phyloP scores from a whole-genome alignment of 768 basidiomycete genomes.

The Boletus vermiculosoides region DNA sequence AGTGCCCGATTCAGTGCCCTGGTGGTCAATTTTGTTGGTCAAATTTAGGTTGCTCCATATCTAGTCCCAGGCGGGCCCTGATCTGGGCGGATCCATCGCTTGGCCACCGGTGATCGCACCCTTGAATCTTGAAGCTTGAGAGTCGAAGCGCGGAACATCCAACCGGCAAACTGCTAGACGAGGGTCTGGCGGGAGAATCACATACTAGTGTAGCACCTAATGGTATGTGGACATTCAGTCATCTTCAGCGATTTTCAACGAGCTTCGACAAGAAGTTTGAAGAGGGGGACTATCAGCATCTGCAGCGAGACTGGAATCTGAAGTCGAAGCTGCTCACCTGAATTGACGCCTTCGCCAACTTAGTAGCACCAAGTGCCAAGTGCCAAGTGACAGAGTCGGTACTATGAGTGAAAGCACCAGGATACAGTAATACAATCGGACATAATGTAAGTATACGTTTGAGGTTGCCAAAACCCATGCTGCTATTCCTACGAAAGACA shows the following conservation, averaged over 20 bases:
- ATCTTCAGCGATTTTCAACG: neutral
- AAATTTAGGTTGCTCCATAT: neutral
- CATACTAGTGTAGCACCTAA: neutral
- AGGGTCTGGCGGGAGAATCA: too few species aligned
- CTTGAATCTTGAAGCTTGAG: neutral
- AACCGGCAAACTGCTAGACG: neutral
- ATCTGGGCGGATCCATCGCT: neutral
- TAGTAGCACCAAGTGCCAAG: too few species aligned
- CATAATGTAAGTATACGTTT: neutral
- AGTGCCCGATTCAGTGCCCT: neutral
- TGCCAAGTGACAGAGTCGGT: too few species aligned
- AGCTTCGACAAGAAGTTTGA: too few species aligned
- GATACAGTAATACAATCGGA: neutral
- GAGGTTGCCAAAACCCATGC: neutral
- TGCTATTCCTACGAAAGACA: constrained; percentile 10
- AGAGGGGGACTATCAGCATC: neutral
- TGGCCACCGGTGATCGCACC: neutral
- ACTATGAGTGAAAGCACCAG: neutral
- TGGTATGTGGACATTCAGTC: neutral
- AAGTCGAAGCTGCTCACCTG: neutral
- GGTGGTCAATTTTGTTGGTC: neutral
- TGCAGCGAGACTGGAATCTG: neutral
- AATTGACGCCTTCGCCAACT: neutral
- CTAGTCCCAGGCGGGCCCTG: neutral
- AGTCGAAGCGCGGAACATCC: neutral